Evolutionary conservation across 805 yeast species (phyloP), one percentile per base, ranked within the genome.

Genomic region (Suhomyces prunicola): DNA sequence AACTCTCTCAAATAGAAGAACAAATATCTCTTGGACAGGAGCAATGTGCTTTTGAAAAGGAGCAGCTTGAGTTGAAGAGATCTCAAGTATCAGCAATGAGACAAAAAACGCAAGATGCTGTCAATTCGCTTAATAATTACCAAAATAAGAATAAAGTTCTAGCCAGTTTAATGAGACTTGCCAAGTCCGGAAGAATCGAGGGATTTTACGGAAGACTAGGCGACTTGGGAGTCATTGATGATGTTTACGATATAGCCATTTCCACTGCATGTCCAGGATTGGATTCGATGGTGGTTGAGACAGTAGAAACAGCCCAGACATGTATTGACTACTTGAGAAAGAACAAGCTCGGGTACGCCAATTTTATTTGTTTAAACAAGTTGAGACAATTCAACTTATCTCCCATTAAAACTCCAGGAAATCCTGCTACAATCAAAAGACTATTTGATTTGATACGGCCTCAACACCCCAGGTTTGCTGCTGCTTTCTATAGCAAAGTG

Each of bases 151-250:
- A 82, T 60, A 81, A 84, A 54, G 96, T 94, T 4, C 74, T 91
- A 17, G 65, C 84, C 0, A 87, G 91, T 13, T 76, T 94, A 52
- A 73, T 77, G 53, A 81, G 87, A 56, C 71, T 94, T 39, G 86
- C 86, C 53, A 84, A 85, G 51, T 80, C 94, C 3, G 97, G 97
- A 5, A 79, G 96, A 60, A 81, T 96, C 23, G 73, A 74, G 6
- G 99, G 98, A 0, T 89, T 93, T 60, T 79, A 89, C 65, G 99
- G 98, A 0, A 77, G 97, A 56, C 72, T 94, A 13, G 99, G 99
- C 15, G 96, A 90, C 60, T 73, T 94, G 45, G 99, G 97, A n/a
- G 79, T 81, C 2, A 94, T 94, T 57, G 97, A 90, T 65, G 89
- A 87, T 57, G 80, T 82, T 61, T 94, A 88, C 66, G 98, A 96